Percentiles rank a stretch among this genome's conserved stretches.
phyloP scores from a whole-genome alignment of 23 red algal genomes.

The Cyanidium caldarium region DNA sequence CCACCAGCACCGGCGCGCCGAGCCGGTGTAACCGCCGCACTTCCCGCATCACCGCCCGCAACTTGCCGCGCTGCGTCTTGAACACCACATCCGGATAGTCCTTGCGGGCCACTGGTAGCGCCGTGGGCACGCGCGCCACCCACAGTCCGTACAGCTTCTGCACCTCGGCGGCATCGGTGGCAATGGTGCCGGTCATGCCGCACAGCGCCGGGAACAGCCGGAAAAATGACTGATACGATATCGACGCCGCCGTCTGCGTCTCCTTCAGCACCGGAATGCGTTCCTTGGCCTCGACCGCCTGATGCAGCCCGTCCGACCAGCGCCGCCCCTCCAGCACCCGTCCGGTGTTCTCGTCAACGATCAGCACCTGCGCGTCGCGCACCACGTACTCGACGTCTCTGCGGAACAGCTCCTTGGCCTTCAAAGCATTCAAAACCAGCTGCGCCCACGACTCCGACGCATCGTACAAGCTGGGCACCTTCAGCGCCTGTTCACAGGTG shows the following conservation, averaged over 20 bases:
- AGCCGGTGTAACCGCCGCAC: slow-evolving; percentile 43
- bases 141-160: slow-evolving; percentile 38
- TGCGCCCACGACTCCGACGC: slow-evolving; percentile 59
- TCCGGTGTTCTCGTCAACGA: slow-evolving; percentile 89
- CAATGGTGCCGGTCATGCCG: slow-evolving; percentile 94
- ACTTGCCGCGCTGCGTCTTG: slow-evolving; percentile 54
- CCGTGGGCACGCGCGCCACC: slow-evolving; percentile 74
- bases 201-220: slow-evolving; percentile 50
- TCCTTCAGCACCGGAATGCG: slow-evolving; percentile 45
- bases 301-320: slow-evolving; percentile 91
- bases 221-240: slow-evolving; percentile 96
- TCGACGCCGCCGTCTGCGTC: slow-evolving; percentile 36
- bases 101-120: slow-evolving; percentile 70
- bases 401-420: slow-evolving; percentile 85
- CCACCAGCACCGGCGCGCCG: slow-evolving; percentile 66
- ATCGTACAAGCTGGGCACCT: slow-evolving; percentile 49
- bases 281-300: slow-evolving; percentile 92
- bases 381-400: slow-evolving; percentile 83
- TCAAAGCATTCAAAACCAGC: slow-evolving; percentile 71
- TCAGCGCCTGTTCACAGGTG: slow-evolving; percentile 51
- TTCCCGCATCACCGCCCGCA: slow-evolving; percentile 57
- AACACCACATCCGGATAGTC: slow-evolving; percentile 97
- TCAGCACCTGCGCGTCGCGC: slow-evolving; percentile 38
- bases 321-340: slow-evolving; percentile 67
- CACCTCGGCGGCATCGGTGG: slow-evolving; percentile 65